Evolutionary conservation across 495 filamentous ascomycete genomes (phyloP).

Genomic region (Penicillium alfredii): DNA sequence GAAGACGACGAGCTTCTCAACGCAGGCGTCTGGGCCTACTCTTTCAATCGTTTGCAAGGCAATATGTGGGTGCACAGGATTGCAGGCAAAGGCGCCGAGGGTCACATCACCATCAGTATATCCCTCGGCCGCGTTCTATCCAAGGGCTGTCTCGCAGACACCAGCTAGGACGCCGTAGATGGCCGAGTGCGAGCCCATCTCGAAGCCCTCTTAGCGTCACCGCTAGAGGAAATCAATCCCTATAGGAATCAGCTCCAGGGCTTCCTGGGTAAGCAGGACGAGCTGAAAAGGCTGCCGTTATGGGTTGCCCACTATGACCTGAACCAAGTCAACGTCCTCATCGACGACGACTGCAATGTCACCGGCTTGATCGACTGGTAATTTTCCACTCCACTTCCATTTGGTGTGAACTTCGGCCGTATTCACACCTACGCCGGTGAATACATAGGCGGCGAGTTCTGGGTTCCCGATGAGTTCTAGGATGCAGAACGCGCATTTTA

Average conservation of each 20-base stretch:
- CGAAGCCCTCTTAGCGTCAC: slow-evolving; percentile 20
- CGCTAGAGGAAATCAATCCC: slow-evolving; percentile 17
- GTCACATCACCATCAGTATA: slow-evolving; percentile 17
- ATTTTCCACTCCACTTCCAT: slow-evolving; percentile 27
- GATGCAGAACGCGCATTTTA: no score
- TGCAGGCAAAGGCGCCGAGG: slow-evolving; percentile 16
- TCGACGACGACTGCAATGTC: slow-evolving; percentile 25
- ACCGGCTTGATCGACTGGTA: slow-evolving; percentile 31
- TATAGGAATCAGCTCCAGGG: slow-evolving; percentile 13
- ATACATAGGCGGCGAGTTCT: slow-evolving; percentile 24
- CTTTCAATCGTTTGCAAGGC: slow-evolving; percentile 19
- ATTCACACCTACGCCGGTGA: slow-evolving; percentile 28
- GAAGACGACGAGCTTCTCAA: slow-evolving; percentile 17
- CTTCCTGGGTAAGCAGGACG: slow-evolving; percentile 19
- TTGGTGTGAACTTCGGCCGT: slow-evolving; percentile 29
- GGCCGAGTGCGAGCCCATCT: slow-evolving; percentile 21
- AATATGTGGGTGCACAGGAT: slow-evolving; percentile 21
- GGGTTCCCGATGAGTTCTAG: no score
- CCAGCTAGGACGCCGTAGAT: slow-evolving; percentile 19
- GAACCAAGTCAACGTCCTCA: slow-evolving; percentile 29
- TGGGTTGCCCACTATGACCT: slow-evolving; percentile 28
- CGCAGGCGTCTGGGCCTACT: slow-evolving; percentile 24
- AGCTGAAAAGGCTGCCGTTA: slow-evolving; percentile 23
- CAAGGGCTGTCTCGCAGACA: slow-evolving; percentile 17
- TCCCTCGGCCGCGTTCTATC: slow-evolving; percentile 19